Conservation (phyloP, 371 early-diverging fungal genomes). For the Lichtheimia ornata region DNA sequence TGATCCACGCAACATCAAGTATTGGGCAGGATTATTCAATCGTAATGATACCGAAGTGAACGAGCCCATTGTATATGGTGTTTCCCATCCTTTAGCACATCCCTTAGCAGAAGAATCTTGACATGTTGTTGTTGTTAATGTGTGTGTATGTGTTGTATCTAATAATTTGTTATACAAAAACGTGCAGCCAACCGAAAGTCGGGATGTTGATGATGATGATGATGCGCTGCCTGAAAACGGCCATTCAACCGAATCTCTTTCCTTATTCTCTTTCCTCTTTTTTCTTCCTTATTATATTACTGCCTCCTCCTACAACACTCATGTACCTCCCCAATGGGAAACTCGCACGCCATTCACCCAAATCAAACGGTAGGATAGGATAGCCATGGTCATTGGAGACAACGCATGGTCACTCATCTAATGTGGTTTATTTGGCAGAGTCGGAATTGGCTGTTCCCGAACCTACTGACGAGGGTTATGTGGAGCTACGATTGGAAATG, state of each 20-base stretch:
- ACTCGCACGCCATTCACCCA: not conserved
- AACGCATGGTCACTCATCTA: not conserved
- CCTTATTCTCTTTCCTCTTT: not conserved
- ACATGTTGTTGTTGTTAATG: not conserved
- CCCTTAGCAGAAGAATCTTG: conserved; percentile 12
- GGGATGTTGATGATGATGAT: not conserved
- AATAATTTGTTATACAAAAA: not conserved
- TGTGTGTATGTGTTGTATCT: too few relatives aligned
- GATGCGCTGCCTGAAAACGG: not conserved
- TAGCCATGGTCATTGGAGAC: not conserved
- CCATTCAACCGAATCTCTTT: not conserved
- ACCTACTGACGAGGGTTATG: conserved; percentile 64
- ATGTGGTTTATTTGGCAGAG: not conserved
- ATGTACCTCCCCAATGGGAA: conserved; percentile 5
- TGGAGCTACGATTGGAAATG: conserved; percentile 59
- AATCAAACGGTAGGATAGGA: not conserved
- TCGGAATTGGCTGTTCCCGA: conserved; percentile 6
- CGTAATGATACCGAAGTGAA: conserved; percentile 63
- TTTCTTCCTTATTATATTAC: not conserved
- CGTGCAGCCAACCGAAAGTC: not conserved
- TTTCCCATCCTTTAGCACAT: conserved; percentile 12
- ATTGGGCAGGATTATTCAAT: conserved; percentile 75
- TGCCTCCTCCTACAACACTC: not conserved
- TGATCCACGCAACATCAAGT: conserved; percentile 61
- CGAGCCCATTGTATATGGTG: conserved; percentile 26